phyloP scores from a whole-genome alignment of 2,329 filamentous ascomycete genomes.

The Cladosporium sphaerospermum region DNA sequence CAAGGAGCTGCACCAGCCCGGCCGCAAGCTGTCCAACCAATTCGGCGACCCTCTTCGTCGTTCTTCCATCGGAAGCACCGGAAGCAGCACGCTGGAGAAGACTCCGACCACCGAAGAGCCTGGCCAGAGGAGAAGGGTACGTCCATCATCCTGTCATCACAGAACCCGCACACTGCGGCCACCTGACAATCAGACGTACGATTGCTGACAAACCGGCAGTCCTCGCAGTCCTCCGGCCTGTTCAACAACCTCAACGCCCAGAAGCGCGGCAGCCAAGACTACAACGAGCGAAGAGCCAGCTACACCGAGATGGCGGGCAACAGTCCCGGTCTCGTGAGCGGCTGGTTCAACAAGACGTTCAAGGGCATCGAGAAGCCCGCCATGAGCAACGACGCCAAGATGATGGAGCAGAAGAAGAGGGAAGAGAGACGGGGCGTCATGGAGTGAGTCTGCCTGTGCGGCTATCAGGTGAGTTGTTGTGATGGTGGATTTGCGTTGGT shows the following conservation, averaged over 20 bases:
- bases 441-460: conserved; percentile 16
- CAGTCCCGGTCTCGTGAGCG: conserved; percentile 18
- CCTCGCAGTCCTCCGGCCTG: conserved; percentile 15
- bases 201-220: conserved; percentile 1
- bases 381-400: conserved; percentile 11
- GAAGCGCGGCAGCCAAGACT: conserved; percentile 30
- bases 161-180: not conserved
- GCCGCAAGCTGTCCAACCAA: conserved; percentile 14
- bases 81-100: conserved; percentile 17
- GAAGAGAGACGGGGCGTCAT: conserved; percentile 19
- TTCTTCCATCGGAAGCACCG: conserved; percentile 4
- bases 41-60: conserved; percentile 10
- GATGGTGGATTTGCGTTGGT: not conserved
- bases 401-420: conserved; percentile 8
- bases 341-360: conserved; percentile 28
- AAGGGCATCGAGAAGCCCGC: conserved; percentile 18
- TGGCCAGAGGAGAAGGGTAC: conserved; percentile 14
- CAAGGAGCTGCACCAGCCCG: conserved; percentile 29
- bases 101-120: conserved; percentile 17
- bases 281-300: conserved; percentile 25
- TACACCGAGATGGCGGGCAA: conserved; percentile 18
- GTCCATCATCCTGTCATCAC: not conserved
- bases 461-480: not conserved
- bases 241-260: conserved; percentile 24
- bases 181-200: not conserved